Base-by-base conservation (phyloP, 345 rosid genomes). In the Hypericum androsaemum region DNA sequence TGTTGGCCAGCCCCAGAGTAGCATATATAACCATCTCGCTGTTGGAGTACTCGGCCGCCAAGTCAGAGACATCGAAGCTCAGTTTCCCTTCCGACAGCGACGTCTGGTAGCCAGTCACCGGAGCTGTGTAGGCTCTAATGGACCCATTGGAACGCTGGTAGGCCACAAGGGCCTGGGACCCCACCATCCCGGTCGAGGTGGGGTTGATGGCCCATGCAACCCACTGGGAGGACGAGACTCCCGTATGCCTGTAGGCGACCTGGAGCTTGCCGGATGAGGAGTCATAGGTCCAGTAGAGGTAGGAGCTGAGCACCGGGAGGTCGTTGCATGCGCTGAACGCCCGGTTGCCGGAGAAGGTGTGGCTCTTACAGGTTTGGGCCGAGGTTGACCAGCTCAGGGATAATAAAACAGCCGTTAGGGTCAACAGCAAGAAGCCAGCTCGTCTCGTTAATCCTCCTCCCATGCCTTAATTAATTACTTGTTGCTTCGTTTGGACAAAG, bases 141-240 rank as follows among this genome's bases (percentile, higher is more conserved):
- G 73, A 52, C 8, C 95, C 95, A 41, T 83, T 64, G 8, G 71
- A 10, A 39, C 67, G 73, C 43, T 62, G 95, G 68, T 66, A 78
- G 7, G 97, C 97, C 45, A 92, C 79, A 10, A 92, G 75, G 41
- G 98, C 82, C 59, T 92, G 90, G 5, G 95, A 70, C 0, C 90
- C 95, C 5, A 71, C 65, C 98, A 92, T 92, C 39, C 83, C 85
- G 0, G 68, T 59, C 28, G 76, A 61, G 2, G 62, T 69, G 0
- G 98, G 98, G 62, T 92, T 92, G 41, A 92, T 68, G n/a, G 86
- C 95, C 98, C 96, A 90, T 6, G 89, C 84, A 37, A 83, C 79
- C 98, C 95, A 88, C 54, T 47, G 70, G 9, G 77, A 57, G 38
- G 89, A 37, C 38, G 73, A 41, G 43, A 77, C 54, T 0, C 76